phyloP scores from a whole-genome alignment of 1,284 basidiomycete genomes.

The Papiliotrema terrestris region DNA sequence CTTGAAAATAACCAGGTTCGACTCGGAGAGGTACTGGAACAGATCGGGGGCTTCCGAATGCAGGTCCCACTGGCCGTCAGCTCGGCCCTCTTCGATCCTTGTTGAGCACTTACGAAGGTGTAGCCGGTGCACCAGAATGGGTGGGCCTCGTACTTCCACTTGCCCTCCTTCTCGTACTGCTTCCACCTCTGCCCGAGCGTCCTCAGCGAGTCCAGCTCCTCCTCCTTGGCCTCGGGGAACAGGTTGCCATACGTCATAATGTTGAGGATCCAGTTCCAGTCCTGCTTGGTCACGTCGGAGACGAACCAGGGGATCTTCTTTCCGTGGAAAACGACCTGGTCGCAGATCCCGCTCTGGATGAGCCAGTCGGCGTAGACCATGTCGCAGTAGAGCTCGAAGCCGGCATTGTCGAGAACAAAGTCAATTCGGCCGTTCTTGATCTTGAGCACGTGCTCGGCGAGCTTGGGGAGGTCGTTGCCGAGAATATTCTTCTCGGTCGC shows the following conservation, averaged over 20 bases:
- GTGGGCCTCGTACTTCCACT: constrained; percentile 88
- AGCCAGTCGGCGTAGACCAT: constrained; percentile 85
- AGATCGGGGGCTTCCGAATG: constrained; percentile 87
- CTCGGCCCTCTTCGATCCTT: constrained; percentile 2
- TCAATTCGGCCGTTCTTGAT: constrained; percentile 80
- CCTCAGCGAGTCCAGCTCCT: constrained; percentile 76
- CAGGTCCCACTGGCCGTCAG: constrained; percentile 66
- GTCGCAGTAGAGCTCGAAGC: constrained; percentile 95
- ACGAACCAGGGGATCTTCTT: constrained; percentile 70
- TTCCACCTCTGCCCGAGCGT: constrained; percentile 87
- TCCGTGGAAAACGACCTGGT: constrained; percentile 74
- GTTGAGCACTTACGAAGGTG: constrained; percentile 57
- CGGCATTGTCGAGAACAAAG: constrained; percentile 61
- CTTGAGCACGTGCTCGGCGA: constrained; percentile 78
- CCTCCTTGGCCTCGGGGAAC: constrained; percentile 74
- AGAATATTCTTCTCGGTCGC: constrained; percentile 86
- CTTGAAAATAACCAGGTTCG: constrained; percentile 94
- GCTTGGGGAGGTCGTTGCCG: constrained; percentile 56
- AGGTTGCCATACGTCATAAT: constrained; percentile 82
- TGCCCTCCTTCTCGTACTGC: constrained; percentile 90
- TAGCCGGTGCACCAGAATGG: constrained; percentile 97
- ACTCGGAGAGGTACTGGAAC: constrained; percentile 85
- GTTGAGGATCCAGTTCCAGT: constrained; percentile 89
- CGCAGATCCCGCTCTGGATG: constrained; percentile 84
- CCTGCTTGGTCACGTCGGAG: constrained; percentile 93